Evolutionary conservation across 1,284 basidiomycete species (phyloP).

Genomic region (Marasmius sp.): DNA sequence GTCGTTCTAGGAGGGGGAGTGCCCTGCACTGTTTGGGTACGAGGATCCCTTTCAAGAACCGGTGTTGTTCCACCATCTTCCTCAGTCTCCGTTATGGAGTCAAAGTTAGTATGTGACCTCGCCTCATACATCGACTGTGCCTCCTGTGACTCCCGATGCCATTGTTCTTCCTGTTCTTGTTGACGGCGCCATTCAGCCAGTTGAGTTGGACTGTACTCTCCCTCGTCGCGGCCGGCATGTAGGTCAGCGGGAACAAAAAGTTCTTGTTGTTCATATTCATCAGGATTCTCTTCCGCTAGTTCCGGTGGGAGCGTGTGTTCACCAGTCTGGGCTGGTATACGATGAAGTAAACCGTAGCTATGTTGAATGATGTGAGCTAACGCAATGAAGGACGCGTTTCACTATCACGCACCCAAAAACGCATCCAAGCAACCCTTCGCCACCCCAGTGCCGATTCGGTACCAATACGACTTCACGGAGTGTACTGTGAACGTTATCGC

Average conservation of each 20-base stretch:
- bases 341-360: slow-evolving; percentile 84
- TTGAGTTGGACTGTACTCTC: slow-evolving; percentile 30
- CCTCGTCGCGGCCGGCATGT: slow-evolving; percentile 25
- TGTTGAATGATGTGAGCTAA: slow-evolving; percentile 5
- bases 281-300: slow-evolving; percentile 43
- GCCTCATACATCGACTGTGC: slow-evolving; percentile 18
- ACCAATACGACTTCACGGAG: slow-evolving; percentile 90
- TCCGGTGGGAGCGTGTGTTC: slow-evolving; percentile 57
- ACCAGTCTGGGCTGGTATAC: slow-evolving; percentile 73
- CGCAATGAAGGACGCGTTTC: slow-evolving; percentile 1
- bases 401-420: slow-evolving; percentile 77
- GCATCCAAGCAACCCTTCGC: slow-evolving; percentile 90
- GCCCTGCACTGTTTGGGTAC: background rate
- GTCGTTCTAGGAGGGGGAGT: background rate
- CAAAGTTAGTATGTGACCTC: slow-evolving; percentile 17
- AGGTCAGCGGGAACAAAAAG: slow-evolving; percentile 74
- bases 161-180: slow-evolving; percentile 43
- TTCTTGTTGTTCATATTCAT: slow-evolving; percentile 59
- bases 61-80: slow-evolving; percentile 15
- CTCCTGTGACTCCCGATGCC: slow-evolving; percentile 32
- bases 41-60: background rate
- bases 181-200: slow-evolving; percentile 36
- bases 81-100: slow-evolving; percentile 12
- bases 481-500: slow-evolving; percentile 50
- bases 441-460: slow-evolving; percentile 95